Base-by-base conservation (phyloP, 768 basidiomycete genomes). In the Suillus luteus region DNA sequence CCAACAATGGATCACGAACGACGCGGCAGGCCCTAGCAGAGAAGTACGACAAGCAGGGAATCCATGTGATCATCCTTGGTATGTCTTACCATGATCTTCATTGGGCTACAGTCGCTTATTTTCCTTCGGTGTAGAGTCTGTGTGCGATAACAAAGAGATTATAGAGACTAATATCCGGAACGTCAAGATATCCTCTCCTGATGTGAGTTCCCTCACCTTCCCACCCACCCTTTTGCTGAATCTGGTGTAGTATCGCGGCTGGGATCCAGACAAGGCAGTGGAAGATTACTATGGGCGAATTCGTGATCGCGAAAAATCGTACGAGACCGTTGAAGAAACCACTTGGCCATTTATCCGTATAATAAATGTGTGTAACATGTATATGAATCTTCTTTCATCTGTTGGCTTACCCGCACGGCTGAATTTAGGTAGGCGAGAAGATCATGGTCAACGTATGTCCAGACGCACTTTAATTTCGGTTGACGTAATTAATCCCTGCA, bases 161-260 rank as follows among this genome's bases (percentile, higher is more conserved):
- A 95, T 99, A 65, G 90, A 96, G 68, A 87, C 84, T 2, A 99
- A 99, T 72, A 99, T 97, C 60, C 86, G 97, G 54, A 93, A 86
- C 67, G 96, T 99, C 78, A 98, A 99, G 83, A 93, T 99, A 57
- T 97, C 96, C 9, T 98, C 96, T 15, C 97, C 96, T 4, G 96
- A 99, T 75, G 96, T 95, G 71, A 48, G 92, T 82, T 22, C 54
- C 49, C 10, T 33, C 55, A 51, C 22, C 17, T 35, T 31, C 40
- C 49, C 40, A 51, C 22, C 48, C 31, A 27, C 27, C 17, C 44
- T 11, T 10, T 55, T n/a, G n/a, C 48, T 68, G 51, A 71, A 62
- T 19, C 22, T 38, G 10, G 11, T 24, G 6, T 70, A 97, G 96
- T 99, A 99, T 75, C 87, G 88, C 55, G 87, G 85, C 17, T 99